These are phyloP conservation scores for Amylostereum areolatum DNA, from an alignment of 1,284 basidiomycete genomes.

Conservation along the genomic window DNA sequence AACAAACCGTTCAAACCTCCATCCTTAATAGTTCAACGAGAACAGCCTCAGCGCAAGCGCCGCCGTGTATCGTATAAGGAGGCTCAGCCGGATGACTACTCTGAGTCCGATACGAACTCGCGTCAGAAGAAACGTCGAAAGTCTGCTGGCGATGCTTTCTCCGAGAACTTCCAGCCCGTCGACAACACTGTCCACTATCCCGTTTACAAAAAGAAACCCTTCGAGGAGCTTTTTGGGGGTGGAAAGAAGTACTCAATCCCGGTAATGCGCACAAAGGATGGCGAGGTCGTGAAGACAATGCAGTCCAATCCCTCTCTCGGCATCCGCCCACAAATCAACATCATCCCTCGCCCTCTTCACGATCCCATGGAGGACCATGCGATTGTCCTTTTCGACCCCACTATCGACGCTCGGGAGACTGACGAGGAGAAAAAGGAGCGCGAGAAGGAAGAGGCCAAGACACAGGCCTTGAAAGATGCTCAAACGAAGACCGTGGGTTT, in stretches of 20 bases:
- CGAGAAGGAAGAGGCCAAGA: conserved; percentile 65
- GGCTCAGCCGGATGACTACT: conserved; percentile 38
- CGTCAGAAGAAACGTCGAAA: conserved; percentile 48
- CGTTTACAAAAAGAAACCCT: conserved; percentile 80
- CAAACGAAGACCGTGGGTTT: conserved; percentile 61
- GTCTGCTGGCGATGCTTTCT: conserved; percentile 44
- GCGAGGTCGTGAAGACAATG: conserved; percentile 60
- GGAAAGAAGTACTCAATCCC: conserved; percentile 75
- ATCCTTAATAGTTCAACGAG: conserved; percentile 43
- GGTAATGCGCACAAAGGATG: conserved; percentile 77
- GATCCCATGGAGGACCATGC: conserved; percentile 98
- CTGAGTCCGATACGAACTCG: conserved; percentile 43
- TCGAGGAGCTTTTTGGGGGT: conserved; percentile 49
- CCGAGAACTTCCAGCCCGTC: conserved; percentile 25
- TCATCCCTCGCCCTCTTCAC: conserved; percentile 88
- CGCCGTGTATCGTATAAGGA: conserved; percentile 81
- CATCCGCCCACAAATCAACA: conserved; percentile 74
- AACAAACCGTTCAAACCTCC: conserved; percentile 82
- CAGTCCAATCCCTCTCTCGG: conserved; percentile 80
- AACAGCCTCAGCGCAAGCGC: conserved; percentile 71
- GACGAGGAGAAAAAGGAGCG: conserved; percentile 73
- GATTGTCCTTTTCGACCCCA: conserved; percentile 96
- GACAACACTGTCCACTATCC: conserved; percentile 70
- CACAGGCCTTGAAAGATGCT: conserved; percentile 58
- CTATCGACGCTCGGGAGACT: conserved; percentile 87